These are phyloP conservation scores for Clonostachys byssicola DNA, from an alignment of 2,329 filamentous ascomycete genomes.

Conservation along the genomic window DNA sequence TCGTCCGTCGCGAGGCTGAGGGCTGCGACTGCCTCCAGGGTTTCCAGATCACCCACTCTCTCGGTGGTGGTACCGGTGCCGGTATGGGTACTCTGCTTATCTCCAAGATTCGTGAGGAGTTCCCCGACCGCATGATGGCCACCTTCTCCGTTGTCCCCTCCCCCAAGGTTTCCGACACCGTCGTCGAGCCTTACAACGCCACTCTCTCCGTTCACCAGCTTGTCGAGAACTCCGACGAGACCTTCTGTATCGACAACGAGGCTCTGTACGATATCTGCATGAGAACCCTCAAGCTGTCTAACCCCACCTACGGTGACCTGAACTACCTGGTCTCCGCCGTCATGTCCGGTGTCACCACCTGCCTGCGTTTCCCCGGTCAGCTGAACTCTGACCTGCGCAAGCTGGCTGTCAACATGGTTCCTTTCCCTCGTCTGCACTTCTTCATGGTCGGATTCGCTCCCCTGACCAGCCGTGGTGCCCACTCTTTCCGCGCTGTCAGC, in stretches of 20 bases:
- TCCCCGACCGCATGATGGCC: slow-evolving; percentile 99
- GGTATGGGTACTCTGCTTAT: slow-evolving; percentile 99
- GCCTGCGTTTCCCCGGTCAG: slow-evolving; percentile 98
- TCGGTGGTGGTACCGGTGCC: slow-evolving; percentile 99
- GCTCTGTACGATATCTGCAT: slow-evolving; percentile 99
- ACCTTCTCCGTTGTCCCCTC: slow-evolving; percentile 99
- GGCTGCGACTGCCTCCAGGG: slow-evolving; percentile 99
- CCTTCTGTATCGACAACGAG: slow-evolving; percentile 99
- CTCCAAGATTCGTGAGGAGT: slow-evolving; percentile 99
- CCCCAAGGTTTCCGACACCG: slow-evolving; percentile 98
- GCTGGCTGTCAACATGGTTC: slow-evolving; percentile 99
- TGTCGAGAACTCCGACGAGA: slow-evolving; percentile 99
- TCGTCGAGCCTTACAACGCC: slow-evolving; percentile 99
- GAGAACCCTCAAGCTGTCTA: slow-evolving; percentile 97
- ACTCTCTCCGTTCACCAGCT: slow-evolving; percentile 98
- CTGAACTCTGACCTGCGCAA: slow-evolving; percentile 99
- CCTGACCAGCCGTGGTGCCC: slow-evolving; percentile 78
- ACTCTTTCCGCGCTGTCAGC: slow-evolving; percentile 96
- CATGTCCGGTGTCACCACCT: slow-evolving; percentile 99
- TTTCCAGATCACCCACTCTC: slow-evolving; percentile 99
- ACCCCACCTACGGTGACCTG: slow-evolving; percentile 97
- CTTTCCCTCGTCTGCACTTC: slow-evolving; percentile 99
- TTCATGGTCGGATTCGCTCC: slow-evolving; percentile 99
- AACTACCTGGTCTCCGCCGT: slow-evolving; percentile 99
- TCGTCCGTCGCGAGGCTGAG: slow-evolving; percentile 97